Base-by-base conservation (phyloP, 208 protist species). In the Blastocrithidia nonstop region DNA sequence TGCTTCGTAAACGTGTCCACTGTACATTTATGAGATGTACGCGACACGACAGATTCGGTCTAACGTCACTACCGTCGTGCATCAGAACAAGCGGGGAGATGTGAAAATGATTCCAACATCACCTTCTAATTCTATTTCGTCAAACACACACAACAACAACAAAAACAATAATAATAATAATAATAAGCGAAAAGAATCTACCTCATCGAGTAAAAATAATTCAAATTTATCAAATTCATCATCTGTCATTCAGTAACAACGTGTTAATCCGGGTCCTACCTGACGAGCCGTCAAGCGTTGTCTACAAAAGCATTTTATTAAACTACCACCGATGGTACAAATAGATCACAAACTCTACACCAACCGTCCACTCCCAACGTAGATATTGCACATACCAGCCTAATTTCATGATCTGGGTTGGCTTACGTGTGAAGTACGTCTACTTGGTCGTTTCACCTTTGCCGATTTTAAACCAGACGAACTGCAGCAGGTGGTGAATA, bases 21-120 rank as follows among this genome's bases (percentile, higher is more conserved):
- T 89, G 19, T 86, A 76, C 59, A 40, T 68, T 1, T 90, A 90
- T 45, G 76, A 90, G 26, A 56, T 90, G 40, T 71, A 76, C 57
- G 80, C 67, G 32, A 83, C 75, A n/a, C 62, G 75, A 4, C 20
- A 45, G 24, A 35, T n/a, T n/a, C n/a, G n/a, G 19, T 45, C 22
- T 42, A 33, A 41, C 25, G 25, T 5, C 17, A 16, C 13, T 15
- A 27, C 8, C 23, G 32, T 25, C 15, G 11, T n/a, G n/a, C n/a
- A n/a, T n/a, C n/a, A n/a, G n/a, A n/a, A n/a, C n/a, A n/a, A n/a
- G n/a, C n/a, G n/a, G n/a, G n/a, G n/a, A n/a, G n/a, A n/a, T n/a
- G n/a, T n/a, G n/a, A n/a, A n/a, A n/a, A n/a, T n/a, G n/a, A n/a
- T n/a, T n/a, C n/a, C n/a, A n/a, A n/a, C n/a, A n/a, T n/a, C n/a